Conservation (phyloP, 345 rosid species). For the Populus davidiana region DNA sequence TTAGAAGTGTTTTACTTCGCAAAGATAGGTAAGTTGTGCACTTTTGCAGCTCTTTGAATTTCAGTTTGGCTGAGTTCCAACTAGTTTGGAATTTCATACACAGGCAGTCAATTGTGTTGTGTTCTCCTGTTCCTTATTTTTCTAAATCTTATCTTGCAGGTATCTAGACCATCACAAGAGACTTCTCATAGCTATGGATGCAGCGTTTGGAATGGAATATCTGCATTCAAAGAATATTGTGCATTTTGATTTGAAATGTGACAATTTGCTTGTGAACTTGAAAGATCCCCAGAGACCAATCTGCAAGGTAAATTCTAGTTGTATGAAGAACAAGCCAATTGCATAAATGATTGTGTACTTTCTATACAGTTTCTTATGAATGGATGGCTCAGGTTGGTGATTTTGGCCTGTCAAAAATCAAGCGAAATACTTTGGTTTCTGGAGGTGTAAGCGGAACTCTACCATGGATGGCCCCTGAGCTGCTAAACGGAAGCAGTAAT, state of each 20-base stretch:
- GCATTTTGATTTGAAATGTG: constrained; percentile 97
- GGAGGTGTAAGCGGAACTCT: constrained; percentile 86
- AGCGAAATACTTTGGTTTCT: constrained; percentile 74
- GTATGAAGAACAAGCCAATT: neutral
- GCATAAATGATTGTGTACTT: neutral
- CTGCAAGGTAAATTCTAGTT: constrained; percentile 68
- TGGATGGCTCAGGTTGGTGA: constrained; percentile 61
- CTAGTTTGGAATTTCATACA: constrained; percentile 1
- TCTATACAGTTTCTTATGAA: constrained; percentile 12
- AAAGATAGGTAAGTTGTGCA: constrained; percentile 64
- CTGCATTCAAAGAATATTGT: constrained; percentile 92
- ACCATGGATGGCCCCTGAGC: constrained; percentile 93
- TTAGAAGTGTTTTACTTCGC: constrained; percentile 81
- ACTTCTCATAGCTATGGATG: constrained; percentile 97
- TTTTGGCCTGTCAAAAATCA: constrained; percentile 84
- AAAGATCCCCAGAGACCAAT: constrained; percentile 91
- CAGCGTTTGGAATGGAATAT: constrained; percentile 99
- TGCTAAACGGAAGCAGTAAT: constrained; percentile 66
- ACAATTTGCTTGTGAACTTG: constrained; percentile 93
- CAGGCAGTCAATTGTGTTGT: neutral
- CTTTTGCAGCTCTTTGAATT: constrained; percentile 12
- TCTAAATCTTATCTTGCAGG: constrained; percentile 38
- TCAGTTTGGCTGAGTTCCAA: constrained; percentile 12
- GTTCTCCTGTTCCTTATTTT: constrained; percentile 6
- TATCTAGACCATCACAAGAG: constrained; percentile 86